Evolutionary conservation across 129 eudicot species (phyloP).

Genomic region (Pulicaria dysenterica): DNA sequence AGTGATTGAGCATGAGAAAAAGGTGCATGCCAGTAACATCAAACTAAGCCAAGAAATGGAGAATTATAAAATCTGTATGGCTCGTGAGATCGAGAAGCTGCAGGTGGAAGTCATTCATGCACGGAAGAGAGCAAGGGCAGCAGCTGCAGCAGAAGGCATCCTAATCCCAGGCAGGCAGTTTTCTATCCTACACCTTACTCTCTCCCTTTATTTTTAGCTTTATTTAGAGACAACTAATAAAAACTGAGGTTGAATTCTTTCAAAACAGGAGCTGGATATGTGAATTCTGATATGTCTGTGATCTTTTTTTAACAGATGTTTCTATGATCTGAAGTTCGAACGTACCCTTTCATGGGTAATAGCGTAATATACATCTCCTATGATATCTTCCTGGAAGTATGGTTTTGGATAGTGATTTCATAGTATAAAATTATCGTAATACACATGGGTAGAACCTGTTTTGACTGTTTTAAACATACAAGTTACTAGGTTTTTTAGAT

Average conservation of each 20-base stretch:
- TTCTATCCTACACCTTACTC: not conserved
- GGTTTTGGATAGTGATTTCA: not conserved
- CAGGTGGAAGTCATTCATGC: conserved; percentile 67
- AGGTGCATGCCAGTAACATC: conserved; percentile 45
- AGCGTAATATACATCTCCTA: not conserved
- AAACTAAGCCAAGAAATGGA: conserved; percentile 65
- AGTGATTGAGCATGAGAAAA: conserved; percentile 71
- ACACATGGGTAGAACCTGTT: not conserved
- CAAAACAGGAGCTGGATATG: conserved; percentile 20
- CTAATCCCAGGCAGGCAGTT: conserved; percentile 46
- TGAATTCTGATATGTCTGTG: conserved; percentile 21
- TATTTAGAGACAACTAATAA: not conserved
- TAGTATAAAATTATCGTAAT: not conserved
- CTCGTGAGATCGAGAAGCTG: conserved; percentile 63
- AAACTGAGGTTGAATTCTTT: not conserved
- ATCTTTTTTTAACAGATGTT: no score
- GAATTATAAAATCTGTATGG: conserved; percentile 52
- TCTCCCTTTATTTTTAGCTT: not conserved
- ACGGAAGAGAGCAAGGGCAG: conserved; percentile 67
- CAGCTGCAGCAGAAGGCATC: conserved; percentile 53
- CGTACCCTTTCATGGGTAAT: not conserved
- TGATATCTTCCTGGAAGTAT: conserved; percentile 7
- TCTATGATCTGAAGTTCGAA: not conserved
- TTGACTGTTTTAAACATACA: not conserved
- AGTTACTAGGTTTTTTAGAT: not conserved